Base-by-base conservation (phyloP, 2,329 filamentous ascomycete genomes). In the Aspergillus sp. region DNA sequence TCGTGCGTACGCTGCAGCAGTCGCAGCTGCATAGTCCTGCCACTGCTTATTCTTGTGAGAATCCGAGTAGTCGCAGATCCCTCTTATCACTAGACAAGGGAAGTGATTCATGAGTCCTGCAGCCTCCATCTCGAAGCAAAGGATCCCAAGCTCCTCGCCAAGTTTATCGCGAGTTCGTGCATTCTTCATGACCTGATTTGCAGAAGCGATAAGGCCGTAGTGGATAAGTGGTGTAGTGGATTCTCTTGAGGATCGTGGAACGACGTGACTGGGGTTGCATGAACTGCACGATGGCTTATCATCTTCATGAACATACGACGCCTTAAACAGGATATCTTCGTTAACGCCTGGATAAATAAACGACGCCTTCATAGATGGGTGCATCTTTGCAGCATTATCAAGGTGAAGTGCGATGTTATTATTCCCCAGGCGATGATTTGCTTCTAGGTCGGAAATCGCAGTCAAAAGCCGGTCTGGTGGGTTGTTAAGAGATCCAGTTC, bases 21-120 rank as follows among this genome's bases (percentile, higher is more conserved):
- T 40, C 0, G 48, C 52, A 23, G 62, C 59, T 5, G 63, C 57
- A 44, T 61, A 65, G 23, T 43, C 14, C 35, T 64, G 63, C 63
- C 63, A 65, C 6, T 40, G 12, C n/a, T 62, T 60, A 31, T 60
- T 61, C 50, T 65, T 64, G 27, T 65, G 63, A 3, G 55, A 56
- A 35, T 65, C 63, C 9, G 61, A 59, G 50, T 65, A 65, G 43
- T 61, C 59, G 23, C 55, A 64, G 0, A 60, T 57, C 1, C 62
- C 62, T 46, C 50, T 50, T 14, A 58, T 55, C 0, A 58, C 33
- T 1, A 58, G 17, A 9, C 48, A 27, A 6, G 55, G 39, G 15
- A 52, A 14, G 11, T 57, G 9, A 3, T 27, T 41, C 19, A 7
- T 33, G 5, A 35, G 23, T 1, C 55, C 55, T 5, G 48, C 48